Evolutionary conservation across 805 yeast genomes (phyloP), one percentile per base, ranked within the genome.

Genomic region (Ogataea minuta): DNA sequence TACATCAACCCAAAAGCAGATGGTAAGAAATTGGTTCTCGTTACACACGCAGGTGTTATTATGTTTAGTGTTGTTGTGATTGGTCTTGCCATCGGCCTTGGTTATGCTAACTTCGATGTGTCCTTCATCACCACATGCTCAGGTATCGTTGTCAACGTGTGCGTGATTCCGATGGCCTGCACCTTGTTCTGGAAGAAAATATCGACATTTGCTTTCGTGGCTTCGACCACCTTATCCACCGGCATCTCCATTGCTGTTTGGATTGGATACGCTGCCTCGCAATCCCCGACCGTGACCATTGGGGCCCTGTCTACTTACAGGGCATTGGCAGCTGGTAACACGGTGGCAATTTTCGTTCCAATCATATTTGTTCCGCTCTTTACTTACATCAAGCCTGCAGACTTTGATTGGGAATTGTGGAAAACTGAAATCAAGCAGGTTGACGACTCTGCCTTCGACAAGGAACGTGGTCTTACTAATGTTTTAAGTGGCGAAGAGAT

Each of bases 251-350:
- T 74, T 27, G 69, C 71, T 54, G 60, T 70, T 14, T 58, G 63
- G 63, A 48, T 65, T 24, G 70, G 62, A 3, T 59, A 62, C 32
- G 60, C 72, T 7, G 53, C 65, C 28, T 55, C 60, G 4, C 53
- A 62, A 29, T 50, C 57, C 11, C 43, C 44, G 2, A 17, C 30
- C 6, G 48, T 59, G 17, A 54, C 44, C 2, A 31, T 59, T 57
- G 61, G 52, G 9, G 41, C 59, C 1, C 67, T 78, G 26, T 73
- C 74, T 37, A 70, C 68, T 41, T 77, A 76, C 53, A 68, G 68
- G 46, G 64, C 81, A 15, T 71, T 71, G 70, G 70, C 76, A 43
- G 74, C 77, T 2, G 82, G 82, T 30, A 76, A 76, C 53, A 72
- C 76, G 11, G 73, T 74, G 44, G 79, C 81, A 1, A 64, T 76